Evolutionary conservation across 331 rosid genomes (phyloP).

Genomic region (Dryas integrifolia): DNA sequence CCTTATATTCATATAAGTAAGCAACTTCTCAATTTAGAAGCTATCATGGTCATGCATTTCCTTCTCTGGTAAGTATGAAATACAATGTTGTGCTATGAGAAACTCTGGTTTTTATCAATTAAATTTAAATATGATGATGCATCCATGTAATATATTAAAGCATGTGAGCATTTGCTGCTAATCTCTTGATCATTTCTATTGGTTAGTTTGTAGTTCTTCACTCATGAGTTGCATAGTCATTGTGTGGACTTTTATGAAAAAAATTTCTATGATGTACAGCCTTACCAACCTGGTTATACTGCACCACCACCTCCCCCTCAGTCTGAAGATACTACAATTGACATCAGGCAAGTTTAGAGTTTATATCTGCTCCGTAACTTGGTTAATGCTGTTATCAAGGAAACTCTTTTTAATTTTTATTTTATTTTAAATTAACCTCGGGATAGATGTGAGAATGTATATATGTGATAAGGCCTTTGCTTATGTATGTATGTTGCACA

Average conservation of each 20-base stretch:
- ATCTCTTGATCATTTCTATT: constrained; percentile 1
- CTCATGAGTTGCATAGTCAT: constrained; percentile 8
- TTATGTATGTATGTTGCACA: not conserved
- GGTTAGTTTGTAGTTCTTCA: not conserved
- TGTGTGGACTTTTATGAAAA: constrained; percentile 16
- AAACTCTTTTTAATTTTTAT: not conserved
- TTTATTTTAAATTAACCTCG: not conserved
- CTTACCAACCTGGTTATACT: constrained; percentile 45
- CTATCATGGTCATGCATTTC: not conserved
- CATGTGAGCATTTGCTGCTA: not conserved
- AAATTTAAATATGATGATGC: not conserved
- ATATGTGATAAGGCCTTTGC: not conserved
- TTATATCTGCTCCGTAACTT: constrained; percentile 2
- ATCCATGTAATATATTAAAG: not conserved
- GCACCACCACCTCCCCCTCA: constrained; percentile 41
- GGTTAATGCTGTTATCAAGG: not conserved
- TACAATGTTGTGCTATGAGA: not conserved
- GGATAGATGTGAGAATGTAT: not conserved
- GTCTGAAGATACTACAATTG: constrained; percentile 46
- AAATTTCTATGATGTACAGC: constrained; percentile 32
- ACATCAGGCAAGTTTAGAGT: constrained; percentile 46
- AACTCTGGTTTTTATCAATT: not conserved
- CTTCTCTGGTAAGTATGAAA: not conserved
- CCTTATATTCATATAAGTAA: not conserved
- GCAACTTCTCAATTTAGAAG: constrained; percentile 12